Conservation (phyloP, 345 rosid genomes). For the Gynandropsis gynandra region DNA sequence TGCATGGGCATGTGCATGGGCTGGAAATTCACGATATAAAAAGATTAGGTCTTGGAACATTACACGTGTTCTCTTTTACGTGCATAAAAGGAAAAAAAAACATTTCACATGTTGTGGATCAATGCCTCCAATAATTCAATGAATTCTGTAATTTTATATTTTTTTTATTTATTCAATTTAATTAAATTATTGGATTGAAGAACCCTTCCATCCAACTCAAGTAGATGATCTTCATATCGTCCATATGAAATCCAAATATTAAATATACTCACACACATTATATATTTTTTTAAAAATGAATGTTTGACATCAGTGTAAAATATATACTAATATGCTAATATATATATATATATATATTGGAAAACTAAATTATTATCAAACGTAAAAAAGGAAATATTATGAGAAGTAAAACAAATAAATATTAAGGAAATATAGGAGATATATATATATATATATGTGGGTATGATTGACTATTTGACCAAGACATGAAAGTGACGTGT, state of each 20-base stretch:
- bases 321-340: no score
- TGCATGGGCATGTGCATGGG: constrained; percentile 25
- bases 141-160: background rate
- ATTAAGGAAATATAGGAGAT: background rate
- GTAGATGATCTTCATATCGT: constrained; percentile 21
- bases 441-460: constrained; percentile 14
- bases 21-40: constrained; percentile 4
- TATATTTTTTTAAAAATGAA: background rate
- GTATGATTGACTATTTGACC: constrained; percentile 27
- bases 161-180: background rate
- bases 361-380: background rate
- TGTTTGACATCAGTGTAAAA: background rate
- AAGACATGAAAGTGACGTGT: constrained; percentile 17
- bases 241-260: constrained; percentile 13
- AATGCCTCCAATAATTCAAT: constrained; percentile 18
- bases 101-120: constrained; percentile 27
- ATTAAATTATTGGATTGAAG: constrained; percentile 16
- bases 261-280: background rate
- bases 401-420: background rate
- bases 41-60: constrained; percentile 25
- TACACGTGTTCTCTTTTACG: constrained; percentile 17
- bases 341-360: background rate
- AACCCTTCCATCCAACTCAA: constrained; percentile 17
- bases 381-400: background rate
- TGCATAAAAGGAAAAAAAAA: constrained; percentile 5